Base-by-base conservation (phyloP, 306 rosid species). In the Geum urbanum region DNA sequence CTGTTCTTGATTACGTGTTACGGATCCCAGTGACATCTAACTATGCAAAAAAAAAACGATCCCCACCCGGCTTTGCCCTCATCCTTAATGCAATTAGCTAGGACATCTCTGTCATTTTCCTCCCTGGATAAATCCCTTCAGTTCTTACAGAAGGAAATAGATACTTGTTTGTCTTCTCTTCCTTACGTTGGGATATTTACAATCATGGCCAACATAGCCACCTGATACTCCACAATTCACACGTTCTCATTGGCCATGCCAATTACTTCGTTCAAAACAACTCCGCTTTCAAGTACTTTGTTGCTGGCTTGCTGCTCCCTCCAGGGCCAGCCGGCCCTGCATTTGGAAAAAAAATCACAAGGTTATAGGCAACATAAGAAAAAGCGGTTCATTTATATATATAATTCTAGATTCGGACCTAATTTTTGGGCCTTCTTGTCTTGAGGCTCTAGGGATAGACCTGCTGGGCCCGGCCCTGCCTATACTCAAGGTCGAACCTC, bases 131-230 rank as follows among this genome's bases (percentile, higher is more conserved):
- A 57, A 58, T 2, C 63, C 43, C 44, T 13, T 59, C 20, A 59
- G 10, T 3, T 59, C 64, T 35, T 59, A 4, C 3, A 59, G 40
- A 24, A 56, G 37, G 11, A 14, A 35, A 59, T 32, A 59, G 44
- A 59, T 58, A 59, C 44, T 32, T n/a, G 45, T 27, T 59, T 59
- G 64, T 59, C 64, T 14, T 59, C 64, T 59, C 44, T 20, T 58
- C 41, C 39, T 14, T 32, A 32, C 12, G 44, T 14, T 32, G 44
- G 45, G 35, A 59, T 59, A 59, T 59, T 24, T 59, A 41, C 44
- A 59, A 59, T 59, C 44, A 59, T 59, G 64, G 64, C 64, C 44
- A 59, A 59, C 64, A 59, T 35, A 58, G 18, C 41, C 43, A 57
- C 64, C 64, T 58, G 44, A 7, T 13, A 59, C 64, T 59, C 19